phyloP scores from a whole-genome alignment of 2,329 filamentous ascomycete genomes.

The Fusarium chuoi region DNA sequence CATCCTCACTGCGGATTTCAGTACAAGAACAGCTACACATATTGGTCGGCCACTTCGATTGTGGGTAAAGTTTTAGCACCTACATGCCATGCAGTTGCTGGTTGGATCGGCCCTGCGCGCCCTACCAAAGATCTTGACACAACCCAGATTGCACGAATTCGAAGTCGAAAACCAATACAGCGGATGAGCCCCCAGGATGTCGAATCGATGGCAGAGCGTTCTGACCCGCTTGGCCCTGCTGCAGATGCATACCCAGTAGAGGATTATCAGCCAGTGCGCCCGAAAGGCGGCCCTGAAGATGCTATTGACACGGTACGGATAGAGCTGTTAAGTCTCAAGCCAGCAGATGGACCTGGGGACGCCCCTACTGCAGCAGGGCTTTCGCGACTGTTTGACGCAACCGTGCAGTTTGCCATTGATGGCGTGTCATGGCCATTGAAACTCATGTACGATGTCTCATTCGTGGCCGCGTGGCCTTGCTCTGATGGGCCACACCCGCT shows the following conservation, averaged over 20 bases:
- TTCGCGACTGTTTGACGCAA: constrained; percentile 67
- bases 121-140: constrained; percentile 73
- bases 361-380: constrained; percentile 38
- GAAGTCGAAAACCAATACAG: constrained; percentile 67
- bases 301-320: constrained; percentile 74
- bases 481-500: constrained; percentile 72
- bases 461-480: constrained; percentile 73
- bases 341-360: constrained; percentile 48
- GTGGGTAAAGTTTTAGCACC: constrained; percentile 80
- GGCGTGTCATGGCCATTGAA: constrained; percentile 71
- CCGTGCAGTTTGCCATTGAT: constrained; percentile 71
- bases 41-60: constrained; percentile 78
- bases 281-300: constrained; percentile 64
- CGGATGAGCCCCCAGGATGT: constrained; percentile 68
- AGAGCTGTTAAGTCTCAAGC: constrained; percentile 71
- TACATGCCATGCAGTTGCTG: constrained; percentile 75
- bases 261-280: constrained; percentile 72
- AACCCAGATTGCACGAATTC: constrained; percentile 76
- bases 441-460: constrained; percentile 72
- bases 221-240: constrained; percentile 74
- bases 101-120: constrained; percentile 79
- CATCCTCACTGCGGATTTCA: constrained; percentile 79
- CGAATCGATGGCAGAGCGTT: constrained; percentile 72
- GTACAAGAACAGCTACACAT: constrained; percentile 78
- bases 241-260: constrained; percentile 71